phyloP scores from a whole-genome alignment of 768 basidiomycete genomes.

The Naganishia friedmannii region DNA sequence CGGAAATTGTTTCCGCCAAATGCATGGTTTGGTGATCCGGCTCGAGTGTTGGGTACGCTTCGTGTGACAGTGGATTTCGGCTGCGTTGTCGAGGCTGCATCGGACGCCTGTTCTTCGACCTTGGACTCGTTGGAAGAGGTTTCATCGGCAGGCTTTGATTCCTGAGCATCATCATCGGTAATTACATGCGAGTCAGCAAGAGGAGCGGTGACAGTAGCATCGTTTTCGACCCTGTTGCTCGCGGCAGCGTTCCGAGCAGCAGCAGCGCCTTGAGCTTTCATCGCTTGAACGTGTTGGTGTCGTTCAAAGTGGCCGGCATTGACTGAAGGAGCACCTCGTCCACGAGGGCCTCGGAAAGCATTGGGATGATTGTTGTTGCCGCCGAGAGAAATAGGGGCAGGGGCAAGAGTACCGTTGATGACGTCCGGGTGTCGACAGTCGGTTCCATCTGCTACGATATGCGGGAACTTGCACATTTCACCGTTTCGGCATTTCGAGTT shows the following conservation, averaged over 20 bases:
- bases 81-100: slow-evolving; percentile 3
- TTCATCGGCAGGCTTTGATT: slow-evolving; percentile 8
- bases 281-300: slow-evolving; percentile 30
- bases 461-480: slow-evolving; percentile 53
- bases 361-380: not conserved
- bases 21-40: slow-evolving; percentile 26
- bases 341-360: slow-evolving; percentile 7
- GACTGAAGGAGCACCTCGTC: not conserved
- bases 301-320: slow-evolving; percentile 26
- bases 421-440: slow-evolving; percentile 52
- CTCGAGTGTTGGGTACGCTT: slow-evolving; percentile 33
- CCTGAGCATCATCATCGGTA: slow-evolving; percentile 3
- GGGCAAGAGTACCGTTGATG: slow-evolving; percentile 46
- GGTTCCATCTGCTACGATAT: slow-evolving; percentile 49
- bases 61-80: slow-evolving; percentile 17
- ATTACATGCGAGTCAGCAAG: not conserved
- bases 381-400: slow-evolving; percentile 41
- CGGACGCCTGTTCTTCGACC: slow-evolving; percentile 2
- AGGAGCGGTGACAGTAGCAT: not conserved
- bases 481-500: slow-evolving; percentile 50
- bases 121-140: slow-evolving; percentile 19
- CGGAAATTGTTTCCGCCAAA: not conserved
- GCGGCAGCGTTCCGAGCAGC: slow-evolving; percentile 6
- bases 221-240: not conserved
- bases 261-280: slow-evolving; percentile 27